phyloP scores from a whole-genome alignment of 176 grass and related monocot species.

The Eragrostis curvula region DNA sequence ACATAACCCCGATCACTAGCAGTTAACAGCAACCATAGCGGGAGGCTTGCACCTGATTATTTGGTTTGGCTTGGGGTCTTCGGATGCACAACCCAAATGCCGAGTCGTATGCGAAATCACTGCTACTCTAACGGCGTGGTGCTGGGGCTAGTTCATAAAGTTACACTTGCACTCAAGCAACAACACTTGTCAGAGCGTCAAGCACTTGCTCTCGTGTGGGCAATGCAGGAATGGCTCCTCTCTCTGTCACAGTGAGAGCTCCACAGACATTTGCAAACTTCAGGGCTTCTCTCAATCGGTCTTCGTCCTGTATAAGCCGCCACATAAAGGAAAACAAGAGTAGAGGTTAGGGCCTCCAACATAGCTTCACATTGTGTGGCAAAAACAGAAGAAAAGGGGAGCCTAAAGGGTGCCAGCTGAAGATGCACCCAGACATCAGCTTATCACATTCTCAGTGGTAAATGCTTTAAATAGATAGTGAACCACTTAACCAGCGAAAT shows the following conservation, averaged over 20 bases:
- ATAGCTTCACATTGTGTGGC: neutral
- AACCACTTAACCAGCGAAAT: neutral
- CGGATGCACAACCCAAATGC: conserved; percentile 1
- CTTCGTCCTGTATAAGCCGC: conserved; percentile 70
- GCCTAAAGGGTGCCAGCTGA: neutral
- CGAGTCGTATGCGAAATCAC: conserved; percentile 13
- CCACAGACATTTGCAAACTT: conserved; percentile 91
- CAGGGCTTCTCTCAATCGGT: conserved; percentile 70
- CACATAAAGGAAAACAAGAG: neutral
- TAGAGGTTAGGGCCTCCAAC: neutral
- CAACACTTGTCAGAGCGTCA: conserved; percentile 59
- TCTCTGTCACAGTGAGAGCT: conserved; percentile 83
- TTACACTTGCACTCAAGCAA: conserved; percentile 39
- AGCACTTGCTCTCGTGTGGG: conserved; percentile 81
- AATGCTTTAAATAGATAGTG: neutral
- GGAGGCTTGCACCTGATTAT: conserved; percentile 29
- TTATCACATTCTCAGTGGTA: neutral
- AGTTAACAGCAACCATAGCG: too few species aligned
- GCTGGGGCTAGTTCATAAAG: neutral
- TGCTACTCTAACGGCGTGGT: conserved; percentile 21
- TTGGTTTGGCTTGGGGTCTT: conserved; percentile 14
- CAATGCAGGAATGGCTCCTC: conserved; percentile 83
- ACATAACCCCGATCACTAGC: too few species aligned
- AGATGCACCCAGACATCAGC: neutral
- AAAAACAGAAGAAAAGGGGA: neutral